Base-by-base conservation (phyloP, 306 rosid species). In the Quercus berberidifolia region DNA sequence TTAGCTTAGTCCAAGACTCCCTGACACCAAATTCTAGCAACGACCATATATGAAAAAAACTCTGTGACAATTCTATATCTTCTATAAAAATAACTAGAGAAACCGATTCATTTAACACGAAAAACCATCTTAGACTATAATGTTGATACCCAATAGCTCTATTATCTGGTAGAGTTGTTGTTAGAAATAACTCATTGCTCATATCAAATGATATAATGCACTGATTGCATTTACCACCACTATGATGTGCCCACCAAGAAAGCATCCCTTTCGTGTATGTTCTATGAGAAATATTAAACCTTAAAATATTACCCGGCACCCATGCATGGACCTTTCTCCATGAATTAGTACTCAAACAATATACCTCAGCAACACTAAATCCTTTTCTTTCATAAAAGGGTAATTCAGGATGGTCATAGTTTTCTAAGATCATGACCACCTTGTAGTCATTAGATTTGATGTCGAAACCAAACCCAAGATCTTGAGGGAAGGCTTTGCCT, bases 251-350 rank as follows among this genome's bases (percentile, higher is more conserved):
- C 65, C 6, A 0, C 65, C 65, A 59, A 3, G 65, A 59, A 59
- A 5, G 6, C 33, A 59, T 59, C 30, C 65, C 33, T 3, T 23
- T 59, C 4, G 7, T 59, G 6, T 4, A 59, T 59, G 18, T 1
- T 1, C 2, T 21, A 0, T 0, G 3, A 21, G 17, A 13, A 9
- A 3, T 23, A 1, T 0, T 15, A 0, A 0, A 9, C 38, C 38
- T 33, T 9, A 59, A 3, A n/a, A 9, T 21, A 59, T 33, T 3
- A 59, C 12, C 14, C 6, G 12, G n/a, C 21, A 5, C 6, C 33
- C 17, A 17, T 7, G 20, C 7, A 5, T 30, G 12, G 31, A 26
- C 46, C 5, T 15, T 18, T 65, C 21, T 18, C 71, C 71, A 65
- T 28, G 13, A 65, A 30, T 65, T 7, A 25, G 46, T 15, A 15